Conservation (phyloP, 2,329 filamentous ascomycete genomes). For the Apiospora pterosperma region DNA sequence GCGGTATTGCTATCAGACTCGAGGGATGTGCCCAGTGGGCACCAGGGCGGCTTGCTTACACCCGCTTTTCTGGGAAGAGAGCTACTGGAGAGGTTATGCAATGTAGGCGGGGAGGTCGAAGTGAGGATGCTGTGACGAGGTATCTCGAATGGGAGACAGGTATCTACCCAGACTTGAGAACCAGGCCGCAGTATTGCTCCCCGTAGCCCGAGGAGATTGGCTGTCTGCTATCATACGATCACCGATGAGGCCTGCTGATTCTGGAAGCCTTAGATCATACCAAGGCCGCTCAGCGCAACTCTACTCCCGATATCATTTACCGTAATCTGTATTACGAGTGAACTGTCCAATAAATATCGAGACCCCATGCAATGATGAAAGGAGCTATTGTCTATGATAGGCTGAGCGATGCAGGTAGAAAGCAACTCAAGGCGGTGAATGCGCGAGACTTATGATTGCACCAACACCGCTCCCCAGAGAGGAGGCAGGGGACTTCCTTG, state of each 20-base stretch:
- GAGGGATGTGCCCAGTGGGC: constrained; percentile 7
- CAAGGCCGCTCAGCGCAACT: neutral
- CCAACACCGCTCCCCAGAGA: neutral
- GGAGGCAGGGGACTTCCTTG: neutral
- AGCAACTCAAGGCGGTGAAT: neutral
- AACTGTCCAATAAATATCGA: neutral
- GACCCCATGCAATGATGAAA: neutral
- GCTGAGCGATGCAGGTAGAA: neutral
- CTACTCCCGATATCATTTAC: neutral
- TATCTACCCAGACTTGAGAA: neutral
- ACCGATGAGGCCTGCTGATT: neutral
- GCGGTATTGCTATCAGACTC: constrained; percentile 17
- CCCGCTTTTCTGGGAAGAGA: constrained; percentile 16
- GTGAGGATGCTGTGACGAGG: constrained; percentile 10
- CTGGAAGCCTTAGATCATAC: neutral
- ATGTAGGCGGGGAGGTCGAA: constrained; percentile 10
- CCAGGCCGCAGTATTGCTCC: neutral
- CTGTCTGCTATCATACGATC: neutral
- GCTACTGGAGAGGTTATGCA: constrained; percentile 11
- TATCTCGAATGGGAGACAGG: neutral
- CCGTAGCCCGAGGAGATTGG: neutral
- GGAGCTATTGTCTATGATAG: neutral
- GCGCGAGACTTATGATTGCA: neutral
- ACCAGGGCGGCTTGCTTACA: constrained; percentile 15
- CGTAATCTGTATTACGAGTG: neutral